These are phyloP conservation scores for Penicillium palitans DNA, from an alignment of 2,329 filamentous ascomycete genomes.

Conservation along the genomic window DNA sequence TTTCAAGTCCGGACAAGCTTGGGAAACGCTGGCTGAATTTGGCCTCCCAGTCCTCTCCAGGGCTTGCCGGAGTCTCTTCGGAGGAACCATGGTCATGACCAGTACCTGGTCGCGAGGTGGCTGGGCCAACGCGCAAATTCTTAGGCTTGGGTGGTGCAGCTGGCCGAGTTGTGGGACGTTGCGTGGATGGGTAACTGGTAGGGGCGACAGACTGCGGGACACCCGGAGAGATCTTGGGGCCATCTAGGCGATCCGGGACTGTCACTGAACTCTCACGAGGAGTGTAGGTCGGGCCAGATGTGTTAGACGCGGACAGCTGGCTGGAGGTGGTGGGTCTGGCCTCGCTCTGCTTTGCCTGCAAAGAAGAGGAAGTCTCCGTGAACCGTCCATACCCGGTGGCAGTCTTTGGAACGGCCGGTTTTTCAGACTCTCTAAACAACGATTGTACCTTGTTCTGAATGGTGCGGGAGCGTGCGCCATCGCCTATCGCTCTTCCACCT, in stretches of 20 bases:
- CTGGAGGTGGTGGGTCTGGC: constrained; percentile 14
- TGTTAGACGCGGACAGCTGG: constrained; percentile 25
- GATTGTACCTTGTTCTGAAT: constrained; percentile 92
- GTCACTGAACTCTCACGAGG: constrained; percentile 15
- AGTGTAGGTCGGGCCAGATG: constrained; percentile 23
- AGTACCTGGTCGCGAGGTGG: constrained; percentile 26
- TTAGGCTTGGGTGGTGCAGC: constrained; percentile 62
- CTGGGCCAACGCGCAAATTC: constrained; percentile 52
- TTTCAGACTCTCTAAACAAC: constrained; percentile 73
- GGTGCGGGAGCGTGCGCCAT: constrained; percentile 68
- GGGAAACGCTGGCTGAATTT: constrained; percentile 86
- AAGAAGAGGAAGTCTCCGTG: constrained; percentile 56
- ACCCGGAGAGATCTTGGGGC: constrained; percentile 21
- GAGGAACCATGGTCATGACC: constrained; percentile 31
- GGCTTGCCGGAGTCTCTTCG: constrained; percentile 27
- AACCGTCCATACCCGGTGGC: constrained; percentile 89
- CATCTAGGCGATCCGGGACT: constrained; percentile 19
- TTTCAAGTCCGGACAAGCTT: constrained; percentile 79
- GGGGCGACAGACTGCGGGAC: constrained; percentile 19
- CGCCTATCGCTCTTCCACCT: constrained; percentile 47
- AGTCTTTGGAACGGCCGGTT: constrained; percentile 62
- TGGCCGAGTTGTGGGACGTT: constrained; percentile 47
- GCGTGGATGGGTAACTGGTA: constrained; percentile 23
- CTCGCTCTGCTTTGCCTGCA: constrained; percentile 43
- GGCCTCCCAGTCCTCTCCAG: constrained; percentile 61